Evolutionary conservation across 2,329 filamentous ascomycete genomes (phyloP), one percentile per base, ranked within the genome.

Genomic region (Hypomyces rosellus): DNA sequence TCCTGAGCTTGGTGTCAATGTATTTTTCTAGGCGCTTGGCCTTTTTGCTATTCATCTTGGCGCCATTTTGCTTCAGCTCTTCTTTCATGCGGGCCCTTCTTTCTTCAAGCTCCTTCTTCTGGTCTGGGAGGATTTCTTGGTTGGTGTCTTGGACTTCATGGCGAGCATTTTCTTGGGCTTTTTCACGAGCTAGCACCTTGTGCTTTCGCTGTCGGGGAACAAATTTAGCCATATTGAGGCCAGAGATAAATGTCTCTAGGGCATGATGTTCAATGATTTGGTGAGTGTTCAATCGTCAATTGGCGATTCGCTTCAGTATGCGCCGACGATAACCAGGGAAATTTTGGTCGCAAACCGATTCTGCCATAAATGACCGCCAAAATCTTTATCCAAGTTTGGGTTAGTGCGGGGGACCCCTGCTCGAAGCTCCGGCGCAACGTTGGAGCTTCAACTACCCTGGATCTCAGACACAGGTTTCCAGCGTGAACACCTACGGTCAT

Each of bases 1-100:
- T 96, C 67, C 85, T 88, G 42, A 99, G 74, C 76, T 99, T 99
- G 52, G 80, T 93, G 61, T 97, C 91, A 57, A 85, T 83, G 63
- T 85, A 85, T 62, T 85, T 85, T 55, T 85, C 82, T 37, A 85
- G 63, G 2, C 82, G 75, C 69, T 85, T 85, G 5, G 81, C 78
- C 64, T 85, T 85, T 62, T 85, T 84, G 53, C 79, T 73, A 61
- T 74, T 83, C 63, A 84, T 73, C 60, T 83, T 82, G 41, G 64
- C 60, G 1, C 74, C 76, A 47, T 78, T 71, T 20, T 72, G 65
- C 49, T 68, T 71, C 50, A 84, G 62, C 55, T 83, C 74, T 18
- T 76, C 73, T 52, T 76, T 79, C 56, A 84, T 64, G 50, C 67
- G 70, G 13, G 71, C 81, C 66, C 72, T 85, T 64, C 75, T 79